Conservation (phyloP, 345 rosid genomes). For the Mallotus nudiflorus region DNA sequence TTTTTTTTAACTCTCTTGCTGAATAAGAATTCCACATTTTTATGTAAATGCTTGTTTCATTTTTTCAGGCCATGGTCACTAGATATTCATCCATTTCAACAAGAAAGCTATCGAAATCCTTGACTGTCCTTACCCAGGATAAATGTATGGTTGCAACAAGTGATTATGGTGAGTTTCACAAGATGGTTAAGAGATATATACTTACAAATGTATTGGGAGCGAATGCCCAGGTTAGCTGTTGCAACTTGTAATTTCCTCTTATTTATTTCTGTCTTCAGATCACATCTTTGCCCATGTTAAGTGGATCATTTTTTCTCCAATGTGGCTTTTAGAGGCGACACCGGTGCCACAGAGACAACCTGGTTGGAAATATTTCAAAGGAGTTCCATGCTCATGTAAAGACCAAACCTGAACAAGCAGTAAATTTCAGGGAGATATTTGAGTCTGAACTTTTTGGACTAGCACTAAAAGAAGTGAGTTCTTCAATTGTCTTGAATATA, state of each 20-base stretch:
- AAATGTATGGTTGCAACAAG: constrained; percentile 88
- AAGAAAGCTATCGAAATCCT: constrained; percentile 69
- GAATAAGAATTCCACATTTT: no score
- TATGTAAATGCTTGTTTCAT: no score
- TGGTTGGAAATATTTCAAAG: constrained; percentile 53
- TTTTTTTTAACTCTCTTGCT: no score
- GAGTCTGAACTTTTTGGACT: constrained; percentile 73
- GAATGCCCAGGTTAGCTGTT: constrained; percentile 65
- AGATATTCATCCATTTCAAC: constrained; percentile 75
- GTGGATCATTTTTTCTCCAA: neutral
- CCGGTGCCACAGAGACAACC: constrained; percentile 52
- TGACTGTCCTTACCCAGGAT: constrained; percentile 59
- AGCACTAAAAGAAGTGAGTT: constrained; percentile 68
- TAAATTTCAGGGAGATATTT: constrained; percentile 74
- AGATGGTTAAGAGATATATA: constrained; percentile 53
- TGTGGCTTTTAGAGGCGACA: constrained; percentile 52
- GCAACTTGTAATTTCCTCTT: neutral
- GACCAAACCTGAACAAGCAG: constrained; percentile 37
- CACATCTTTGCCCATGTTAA: neutral
- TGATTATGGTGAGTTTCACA: constrained; percentile 81
- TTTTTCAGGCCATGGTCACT: constrained; percentile 78
- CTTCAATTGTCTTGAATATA: neutral
- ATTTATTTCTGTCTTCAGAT: neutral
- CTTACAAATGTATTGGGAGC: constrained; percentile 59
- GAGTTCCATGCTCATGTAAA: constrained; percentile 41